Base-by-base conservation (phyloP, 192 early-diverging fungal genomes). In the Globomyces pollinis-pini region DNA sequence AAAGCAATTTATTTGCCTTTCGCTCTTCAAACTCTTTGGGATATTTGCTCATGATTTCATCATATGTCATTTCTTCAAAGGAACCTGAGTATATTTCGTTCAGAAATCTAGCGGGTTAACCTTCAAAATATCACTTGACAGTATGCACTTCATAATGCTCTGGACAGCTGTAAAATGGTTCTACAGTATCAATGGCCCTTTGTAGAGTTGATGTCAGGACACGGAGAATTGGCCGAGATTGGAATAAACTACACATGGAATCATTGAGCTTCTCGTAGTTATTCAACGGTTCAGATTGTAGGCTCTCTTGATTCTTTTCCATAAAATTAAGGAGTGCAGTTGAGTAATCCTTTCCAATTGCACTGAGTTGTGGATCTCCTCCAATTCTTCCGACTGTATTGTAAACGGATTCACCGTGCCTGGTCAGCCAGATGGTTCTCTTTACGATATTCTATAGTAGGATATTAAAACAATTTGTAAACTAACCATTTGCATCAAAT, bases 401-500 rank as follows among this genome's bases (percentile, higher is more conserved):
- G 76, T 93, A 94, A 23, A 73, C 72, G 78, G 81, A 84, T 69
- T 98, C 91, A 31, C 95, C 95, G 69, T 98, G 95, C 30, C 95
- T 76, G 29, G 91, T 93, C 23, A 98, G 72, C 78, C 88, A 98
- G 38, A 98, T 88, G 50, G 84, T 84, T 20, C 91, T 84, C 18
- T 82, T 68, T 68, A 68, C 58, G 29, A 94, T 83, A 63, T 98
- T 90, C 50, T 52, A n/a, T 8, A 4, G 15, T 52, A 16, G 21
- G 15, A 36, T 31, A 1, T 31, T 5, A 6, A 36, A 13, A 20
- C 15, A 15, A 15, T n/a, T n/a, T n/a, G n/a, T n/a, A n/a, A n/a
- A n/a, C n/a, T n/a, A n/a, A 52, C 50, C 67, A 96, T 96, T 70
- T 98, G 94, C 94, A 96, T 96, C 58, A 98, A 67, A 64, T 96